Evolutionary conservation across 208 protist genomes (phyloP).

Genomic region (Acanthamoeba comandoni): DNA sequence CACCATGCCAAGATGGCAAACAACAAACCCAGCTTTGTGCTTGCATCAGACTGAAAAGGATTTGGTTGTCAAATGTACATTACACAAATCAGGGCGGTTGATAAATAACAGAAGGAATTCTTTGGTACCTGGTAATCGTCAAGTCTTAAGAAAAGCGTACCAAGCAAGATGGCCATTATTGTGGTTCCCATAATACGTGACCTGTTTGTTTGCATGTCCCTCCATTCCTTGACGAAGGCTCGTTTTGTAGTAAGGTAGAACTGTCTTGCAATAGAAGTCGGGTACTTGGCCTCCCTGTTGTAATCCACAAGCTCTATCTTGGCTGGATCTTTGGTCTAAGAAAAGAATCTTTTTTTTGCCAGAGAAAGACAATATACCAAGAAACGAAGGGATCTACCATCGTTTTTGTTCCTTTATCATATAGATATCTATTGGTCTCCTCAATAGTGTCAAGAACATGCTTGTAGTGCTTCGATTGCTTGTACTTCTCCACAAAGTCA

Average conservation of each 20-base stretch:
- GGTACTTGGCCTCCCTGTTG: constrained; percentile 11
- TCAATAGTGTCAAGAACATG: background rate
- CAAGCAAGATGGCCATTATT: background rate
- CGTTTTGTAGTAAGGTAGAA: constrained; percentile 11
- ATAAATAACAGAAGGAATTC: background rate
- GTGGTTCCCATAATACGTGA: constrained; percentile 1
- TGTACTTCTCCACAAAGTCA: constrained; percentile 71
- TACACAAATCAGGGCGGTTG: too few relatives aligned
- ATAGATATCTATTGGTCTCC: background rate
- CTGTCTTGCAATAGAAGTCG: constrained; percentile 21
- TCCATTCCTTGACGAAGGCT: constrained; percentile 19
- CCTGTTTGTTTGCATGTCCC: constrained; percentile 31
- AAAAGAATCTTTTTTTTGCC: background rate
- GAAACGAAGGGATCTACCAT: background rate
- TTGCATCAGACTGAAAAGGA: background rate
- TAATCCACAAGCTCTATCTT: constrained; percentile 56
- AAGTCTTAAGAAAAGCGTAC: constrained; percentile 53
- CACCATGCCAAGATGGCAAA: constrained; percentile 51
- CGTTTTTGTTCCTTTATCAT: background rate
- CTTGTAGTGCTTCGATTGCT: background rate
- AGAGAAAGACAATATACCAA: background rate
- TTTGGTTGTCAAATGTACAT: too few relatives aligned
- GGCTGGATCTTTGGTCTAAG: background rate
- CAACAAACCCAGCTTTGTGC: background rate
- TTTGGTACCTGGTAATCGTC: constrained; percentile 28